Evolutionary conservation across 345 rosid species (phyloP), one percentile per base, ranked within the genome.

Genomic region (Bruguiera sexangula): DNA sequence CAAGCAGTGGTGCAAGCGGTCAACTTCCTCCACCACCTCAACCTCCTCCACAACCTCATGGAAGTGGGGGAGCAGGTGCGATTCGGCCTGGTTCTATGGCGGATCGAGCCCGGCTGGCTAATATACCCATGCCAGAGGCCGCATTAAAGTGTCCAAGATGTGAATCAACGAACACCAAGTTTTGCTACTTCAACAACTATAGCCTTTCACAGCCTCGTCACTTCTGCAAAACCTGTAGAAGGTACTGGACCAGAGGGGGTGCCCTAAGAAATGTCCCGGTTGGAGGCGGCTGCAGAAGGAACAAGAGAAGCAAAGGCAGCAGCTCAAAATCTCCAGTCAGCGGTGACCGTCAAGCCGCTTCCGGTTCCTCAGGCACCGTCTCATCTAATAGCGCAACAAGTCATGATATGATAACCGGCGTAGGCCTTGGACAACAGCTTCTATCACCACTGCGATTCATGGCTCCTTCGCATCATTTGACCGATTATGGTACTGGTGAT

Each of bases 81-180:
- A 86, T 92, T 84, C 82, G 97, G 59, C 92, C 97, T 0, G 96
- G 60, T 24, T 56, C 60, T 9, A 56, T 56, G 60, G 60, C 31
- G 2, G 60, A 56, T 56, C 60, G 60, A 56, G 60, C 60, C 18
- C 26, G 60, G 30, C 26, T 24, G 60, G 30, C 60, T 16, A 56
- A 56, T 27, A 56, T 56, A 22, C 60, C 60, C 29, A 24, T 56
- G 60, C 60, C 60, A 24, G 60, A 56, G 31, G 29, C 19, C 15
- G 60, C 60, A 56, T n/a, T 56, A 27, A 56, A 56, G 29, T 56
- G 60, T 56, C 60, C 60, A 24, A 56, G 60, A 56, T 56, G 60
- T 24, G 60, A 56, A 56, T 56, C 60, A 56, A 24, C 60, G 2
- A 56, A 56, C 60, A 56, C 60, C 13, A 56, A 56, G 31, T 56